phyloP scores from a whole-genome alignment of 768 basidiomycete genomes.

The Suillus tomentosus region DNA sequence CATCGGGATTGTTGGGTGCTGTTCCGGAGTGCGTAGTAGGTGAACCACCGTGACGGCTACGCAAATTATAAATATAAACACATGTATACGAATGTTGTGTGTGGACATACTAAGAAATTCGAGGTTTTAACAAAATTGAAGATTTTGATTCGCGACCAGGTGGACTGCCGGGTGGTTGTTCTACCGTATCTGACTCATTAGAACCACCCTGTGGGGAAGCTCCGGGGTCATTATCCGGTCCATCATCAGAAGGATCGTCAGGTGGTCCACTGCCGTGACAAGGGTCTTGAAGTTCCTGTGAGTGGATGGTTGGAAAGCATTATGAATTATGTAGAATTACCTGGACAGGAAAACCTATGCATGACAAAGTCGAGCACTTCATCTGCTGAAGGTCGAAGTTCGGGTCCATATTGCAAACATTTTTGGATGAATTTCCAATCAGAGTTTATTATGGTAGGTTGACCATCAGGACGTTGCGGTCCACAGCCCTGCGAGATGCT shows the following conservation, averaged over 20 bases:
- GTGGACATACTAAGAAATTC: background rate
- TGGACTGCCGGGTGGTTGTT: background rate
- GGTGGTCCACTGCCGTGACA: background rate
- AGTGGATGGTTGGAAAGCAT: background rate
- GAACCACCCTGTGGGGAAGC: background rate
- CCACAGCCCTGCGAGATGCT: background rate
- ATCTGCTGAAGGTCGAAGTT: background rate
- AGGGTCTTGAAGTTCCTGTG: background rate
- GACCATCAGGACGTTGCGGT: background rate
- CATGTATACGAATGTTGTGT: background rate
- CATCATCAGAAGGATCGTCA: background rate
- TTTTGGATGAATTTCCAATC: background rate
- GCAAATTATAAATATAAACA: background rate
- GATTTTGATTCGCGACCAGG: no score
- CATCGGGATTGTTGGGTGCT: background rate
- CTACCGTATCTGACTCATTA: background rate
- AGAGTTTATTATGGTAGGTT: background rate
- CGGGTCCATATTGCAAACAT: background rate
- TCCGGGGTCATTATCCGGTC: background rate
- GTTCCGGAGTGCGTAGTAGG: background rate
- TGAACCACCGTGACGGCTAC: no score
- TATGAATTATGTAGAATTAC: background rate
- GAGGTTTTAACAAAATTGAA: background rate
- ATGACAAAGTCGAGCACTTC: background rate
- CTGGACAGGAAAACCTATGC: background rate